A percentile compares a stretch with the other conserved stretches of the same genome.
phyloP scores from a whole-genome alignment of 805 yeast species.

The Debaryomyces castellii region DNA sequence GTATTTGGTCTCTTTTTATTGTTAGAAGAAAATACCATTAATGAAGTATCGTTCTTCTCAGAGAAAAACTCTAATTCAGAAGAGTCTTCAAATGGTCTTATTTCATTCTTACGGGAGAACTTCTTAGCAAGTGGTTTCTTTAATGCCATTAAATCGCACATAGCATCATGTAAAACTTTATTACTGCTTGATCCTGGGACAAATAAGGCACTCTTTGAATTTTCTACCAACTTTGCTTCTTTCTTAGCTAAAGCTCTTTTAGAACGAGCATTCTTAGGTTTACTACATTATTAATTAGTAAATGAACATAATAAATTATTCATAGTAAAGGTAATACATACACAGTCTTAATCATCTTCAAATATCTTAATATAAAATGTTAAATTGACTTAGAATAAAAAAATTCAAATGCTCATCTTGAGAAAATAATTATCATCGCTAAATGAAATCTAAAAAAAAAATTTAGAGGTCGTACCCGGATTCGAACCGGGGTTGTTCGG shows the following conservation, averaged over 20 bases:
- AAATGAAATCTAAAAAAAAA: neutral
- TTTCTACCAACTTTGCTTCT: conserved; percentile 86
- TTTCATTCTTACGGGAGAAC: conserved; percentile 83
- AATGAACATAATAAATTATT: neutral
- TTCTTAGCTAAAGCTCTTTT: conserved; percentile 90
- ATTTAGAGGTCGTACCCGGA: conserved; percentile 71
- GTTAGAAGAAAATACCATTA: conserved; percentile 73
- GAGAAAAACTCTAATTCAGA: conserved; percentile 84
- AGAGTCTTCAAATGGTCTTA: conserved; percentile 91
- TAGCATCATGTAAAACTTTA: conserved; percentile 79
- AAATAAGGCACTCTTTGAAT: conserved; percentile 85
- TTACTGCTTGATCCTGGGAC: conserved; percentile 85
- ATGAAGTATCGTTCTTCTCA: conserved; percentile 89
- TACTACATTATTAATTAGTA: conserved; percentile 20
- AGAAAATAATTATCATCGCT: neutral
- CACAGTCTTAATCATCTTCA: conserved; percentile 37
- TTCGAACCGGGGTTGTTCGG: conserved; percentile 83
- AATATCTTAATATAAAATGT: neutral
- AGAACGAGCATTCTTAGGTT: conserved; percentile 93
- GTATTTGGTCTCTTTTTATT: conserved; percentile 94
- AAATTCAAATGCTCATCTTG: conserved; percentile 7
- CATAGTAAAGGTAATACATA: conserved; percentile 16
- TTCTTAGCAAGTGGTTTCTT: conserved; percentile 90
- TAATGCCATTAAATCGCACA: conserved; percentile 83
- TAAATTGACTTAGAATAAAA: neutral